phyloP scores from a whole-genome alignment of 2,329 filamentous ascomycete genomes.

The Lasiodiplodia sp. region DNA sequence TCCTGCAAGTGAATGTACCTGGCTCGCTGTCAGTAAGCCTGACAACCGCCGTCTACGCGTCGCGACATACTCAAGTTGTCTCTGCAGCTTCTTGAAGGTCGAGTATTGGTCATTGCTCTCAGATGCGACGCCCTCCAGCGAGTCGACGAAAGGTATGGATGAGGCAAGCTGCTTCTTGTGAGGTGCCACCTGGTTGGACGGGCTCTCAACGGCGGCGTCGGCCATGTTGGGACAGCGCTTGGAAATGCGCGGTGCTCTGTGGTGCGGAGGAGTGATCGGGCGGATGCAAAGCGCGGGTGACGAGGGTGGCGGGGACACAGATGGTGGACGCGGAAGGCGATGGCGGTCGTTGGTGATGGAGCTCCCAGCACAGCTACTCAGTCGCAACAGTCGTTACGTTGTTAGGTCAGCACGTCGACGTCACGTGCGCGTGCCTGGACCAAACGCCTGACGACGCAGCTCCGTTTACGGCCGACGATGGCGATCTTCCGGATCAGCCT shows the following conservation, averaged over 20 bases:
- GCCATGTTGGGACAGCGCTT: slow-evolving; percentile 68
- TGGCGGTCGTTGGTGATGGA: background rate
- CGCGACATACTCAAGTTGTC: slow-evolving; percentile 82
- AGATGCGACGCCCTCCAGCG: slow-evolving; percentile 80
- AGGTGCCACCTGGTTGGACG: slow-evolving; percentile 74
- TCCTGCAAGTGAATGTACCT: slow-evolving; percentile 97
- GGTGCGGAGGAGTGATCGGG: background rate
- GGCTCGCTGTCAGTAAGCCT: slow-evolving; percentile 29
- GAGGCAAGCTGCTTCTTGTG: slow-evolving; percentile 82
- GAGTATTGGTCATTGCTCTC: slow-evolving; percentile 94
- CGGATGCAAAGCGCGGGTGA: background rate
- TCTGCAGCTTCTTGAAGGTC: slow-evolving; percentile 93
- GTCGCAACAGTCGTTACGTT: background rate
- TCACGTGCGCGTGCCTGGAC: background rate
- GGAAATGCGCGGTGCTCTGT: background rate
- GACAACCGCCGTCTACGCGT: slow-evolving; percentile 10
- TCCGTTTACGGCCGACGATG: slow-evolving; percentile 3
- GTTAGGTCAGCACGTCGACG: background rate
- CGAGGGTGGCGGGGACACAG: background rate
- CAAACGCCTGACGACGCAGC: background rate
- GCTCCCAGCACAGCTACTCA: slow-evolving; percentile 16
- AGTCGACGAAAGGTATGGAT: slow-evolving; percentile 88
- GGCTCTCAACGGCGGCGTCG: slow-evolving; percentile 85
- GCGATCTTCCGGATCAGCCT: slow-evolving; percentile 21
- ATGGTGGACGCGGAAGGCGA: slow-evolving; percentile 1